phyloP scores from a whole-genome alignment of 2,329 filamentous ascomycete genomes.

The Didymella arachidicola region DNA sequence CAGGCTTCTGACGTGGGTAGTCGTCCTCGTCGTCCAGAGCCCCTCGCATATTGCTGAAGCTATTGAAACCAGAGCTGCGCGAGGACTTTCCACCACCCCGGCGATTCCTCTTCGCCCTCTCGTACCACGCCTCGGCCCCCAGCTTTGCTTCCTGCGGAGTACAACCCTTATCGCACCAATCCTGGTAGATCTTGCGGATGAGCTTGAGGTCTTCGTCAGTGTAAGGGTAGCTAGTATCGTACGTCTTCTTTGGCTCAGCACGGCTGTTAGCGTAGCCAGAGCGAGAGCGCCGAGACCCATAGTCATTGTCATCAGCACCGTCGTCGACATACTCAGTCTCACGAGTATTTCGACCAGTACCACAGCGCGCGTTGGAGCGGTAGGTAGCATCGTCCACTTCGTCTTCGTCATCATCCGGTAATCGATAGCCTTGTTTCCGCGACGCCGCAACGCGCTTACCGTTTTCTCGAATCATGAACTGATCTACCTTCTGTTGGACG shows the following conservation, averaged over 20 bases:
- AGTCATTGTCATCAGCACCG: not conserved
- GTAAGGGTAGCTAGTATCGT: not conserved
- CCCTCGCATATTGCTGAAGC: conserved; percentile 2
- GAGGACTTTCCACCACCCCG: not conserved
- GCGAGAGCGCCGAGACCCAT: not conserved
- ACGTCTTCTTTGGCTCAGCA: not conserved
- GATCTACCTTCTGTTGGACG: not conserved
- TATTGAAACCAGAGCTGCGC: not conserved
- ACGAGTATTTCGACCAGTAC: not conserved
- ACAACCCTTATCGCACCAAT: not conserved
- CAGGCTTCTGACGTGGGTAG: not conserved
- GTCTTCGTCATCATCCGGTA: not conserved
- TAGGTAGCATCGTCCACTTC: not conserved
- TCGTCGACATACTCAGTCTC: not conserved
- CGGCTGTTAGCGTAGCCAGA: not conserved
- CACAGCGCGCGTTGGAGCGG: not conserved
- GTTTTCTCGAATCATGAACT: not conserved
- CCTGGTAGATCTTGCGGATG: not conserved
- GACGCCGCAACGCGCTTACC: not conserved
- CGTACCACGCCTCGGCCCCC: conserved; percentile 1
- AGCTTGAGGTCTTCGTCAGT: not conserved
- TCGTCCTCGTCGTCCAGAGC: not conserved
- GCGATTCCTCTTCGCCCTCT: not conserved
- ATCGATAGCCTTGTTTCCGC: not conserved
- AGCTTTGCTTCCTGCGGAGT: not conserved